phyloP scores from a whole-genome alignment of 805 yeast species.

The Candida easanensis region DNA sequence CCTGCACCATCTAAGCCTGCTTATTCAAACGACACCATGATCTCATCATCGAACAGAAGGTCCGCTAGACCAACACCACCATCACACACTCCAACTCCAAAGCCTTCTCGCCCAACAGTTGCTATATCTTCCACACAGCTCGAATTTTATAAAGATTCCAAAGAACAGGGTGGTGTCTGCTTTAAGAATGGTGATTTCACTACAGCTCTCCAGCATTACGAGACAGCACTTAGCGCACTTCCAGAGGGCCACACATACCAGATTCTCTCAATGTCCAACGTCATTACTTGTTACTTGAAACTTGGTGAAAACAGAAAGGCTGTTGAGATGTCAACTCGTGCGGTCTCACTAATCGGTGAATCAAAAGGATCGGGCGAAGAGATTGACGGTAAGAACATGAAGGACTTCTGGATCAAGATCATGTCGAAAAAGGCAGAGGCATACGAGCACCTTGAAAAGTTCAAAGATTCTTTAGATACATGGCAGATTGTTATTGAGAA shows the following conservation, averaged over 20 bases:
- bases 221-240: conserved; percentile 50
- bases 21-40: conserved; percentile 21
- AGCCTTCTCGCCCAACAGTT: conserved; percentile 9
- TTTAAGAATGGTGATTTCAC: conserved; percentile 84
- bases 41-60: conserved; percentile 25
- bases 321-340: conserved; percentile 30
- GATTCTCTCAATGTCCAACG: conserved; percentile 70
- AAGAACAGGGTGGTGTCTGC: conserved; percentile 55
- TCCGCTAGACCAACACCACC: conserved; percentile 7
- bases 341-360: conserved; percentile 34
- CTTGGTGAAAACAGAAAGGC: conserved; percentile 58
- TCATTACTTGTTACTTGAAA: conserved; percentile 64
- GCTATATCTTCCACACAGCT: conserved; percentile 22
- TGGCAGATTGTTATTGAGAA: conserved; percentile 64
- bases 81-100: conserved; percentile 7
- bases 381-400: conserved; percentile 53
- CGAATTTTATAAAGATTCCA: conserved; percentile 43
- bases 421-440: conserved; percentile 76
- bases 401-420: conserved; percentile 73
- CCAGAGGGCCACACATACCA: conserved; percentile 65
- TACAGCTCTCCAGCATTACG: conserved; percentile 59
- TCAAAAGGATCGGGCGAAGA: conserved; percentile 37
- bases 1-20: neutral
- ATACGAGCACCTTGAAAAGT: conserved; percentile 74
- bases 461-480: conserved; percentile 54